Evolutionary conservation across 2,329 filamentous ascomycete genomes (phyloP).

Genomic region (Fusarium brevicatenulatum): DNA sequence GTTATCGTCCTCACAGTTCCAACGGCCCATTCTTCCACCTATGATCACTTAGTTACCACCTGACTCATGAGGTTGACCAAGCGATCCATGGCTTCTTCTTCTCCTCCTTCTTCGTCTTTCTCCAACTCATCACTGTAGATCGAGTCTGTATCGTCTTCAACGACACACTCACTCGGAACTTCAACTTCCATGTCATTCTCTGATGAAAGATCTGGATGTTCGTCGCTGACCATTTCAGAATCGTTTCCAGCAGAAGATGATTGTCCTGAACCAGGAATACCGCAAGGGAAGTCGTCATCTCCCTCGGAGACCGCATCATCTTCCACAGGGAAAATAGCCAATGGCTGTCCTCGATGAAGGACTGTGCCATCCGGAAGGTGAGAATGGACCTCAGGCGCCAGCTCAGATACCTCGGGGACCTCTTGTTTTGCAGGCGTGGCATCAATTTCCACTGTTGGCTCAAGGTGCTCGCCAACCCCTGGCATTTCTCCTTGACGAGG

Average conservation of each 20-base stretch:
- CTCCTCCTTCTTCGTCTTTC: neutral
- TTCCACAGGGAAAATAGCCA: constrained; percentile 28
- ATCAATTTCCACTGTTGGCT: neutral
- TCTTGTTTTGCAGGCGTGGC: neutral
- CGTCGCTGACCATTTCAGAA: neutral
- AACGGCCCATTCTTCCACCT: neutral
- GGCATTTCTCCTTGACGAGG: constrained; percentile 11
- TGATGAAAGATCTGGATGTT: neutral
- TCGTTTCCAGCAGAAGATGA: neutral
- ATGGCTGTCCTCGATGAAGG: constrained; percentile 34
- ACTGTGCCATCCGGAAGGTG: constrained; percentile 33
- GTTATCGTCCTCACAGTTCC: neutral
- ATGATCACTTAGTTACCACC: constrained; percentile 1
- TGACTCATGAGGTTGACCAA: constrained; percentile 24
- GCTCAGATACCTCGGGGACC: neutral
- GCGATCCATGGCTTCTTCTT: constrained; percentile 31
- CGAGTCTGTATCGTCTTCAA: neutral
- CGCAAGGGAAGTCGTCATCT: neutral
- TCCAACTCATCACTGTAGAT: neutral
- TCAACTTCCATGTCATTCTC: neutral
- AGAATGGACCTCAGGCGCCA: constrained; percentile 15
- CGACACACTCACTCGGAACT: neutral
- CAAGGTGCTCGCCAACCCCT: neutral
- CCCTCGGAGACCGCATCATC: neutral
- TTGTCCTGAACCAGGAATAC: neutral